phyloP scores from a whole-genome alignment of 768 basidiomycete species.

The Lactifluus pinguis region DNA sequence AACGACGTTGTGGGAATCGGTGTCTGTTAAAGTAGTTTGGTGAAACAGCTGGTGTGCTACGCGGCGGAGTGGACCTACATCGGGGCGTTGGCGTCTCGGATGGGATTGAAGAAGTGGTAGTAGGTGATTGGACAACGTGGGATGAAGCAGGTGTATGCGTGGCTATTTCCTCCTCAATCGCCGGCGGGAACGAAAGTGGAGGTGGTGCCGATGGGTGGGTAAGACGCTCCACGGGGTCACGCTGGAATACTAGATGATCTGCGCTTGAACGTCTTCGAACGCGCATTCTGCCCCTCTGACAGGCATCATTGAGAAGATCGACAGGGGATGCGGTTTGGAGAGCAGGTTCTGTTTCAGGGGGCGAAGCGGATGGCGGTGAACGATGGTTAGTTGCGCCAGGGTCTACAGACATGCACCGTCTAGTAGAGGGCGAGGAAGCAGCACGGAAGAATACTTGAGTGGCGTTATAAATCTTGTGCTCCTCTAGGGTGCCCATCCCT shows the following conservation, averaged over 20 bases:
- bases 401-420: slow-evolving; percentile 41
- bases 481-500: slow-evolving; percentile 74
- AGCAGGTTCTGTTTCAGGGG: neutral
- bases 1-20: neutral
- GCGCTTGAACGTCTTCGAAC: slow-evolving; percentile 25
- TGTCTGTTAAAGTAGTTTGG: neutral
- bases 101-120: neutral
- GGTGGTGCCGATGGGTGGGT: slow-evolving; percentile 22
- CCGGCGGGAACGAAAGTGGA: slow-evolving; percentile 25
- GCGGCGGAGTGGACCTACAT: neutral
- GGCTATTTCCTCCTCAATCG: slow-evolving; percentile 3
- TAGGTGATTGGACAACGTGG: neutral
- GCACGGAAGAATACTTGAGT: slow-evolving; percentile 69
- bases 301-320: neutral
- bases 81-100: neutral
- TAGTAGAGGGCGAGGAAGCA: slow-evolving; percentile 30
- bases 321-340: neutral
- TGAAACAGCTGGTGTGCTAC: neutral
- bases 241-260: slow-evolving; percentile 27
- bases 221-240: slow-evolving; percentile 24
- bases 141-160: neutral
- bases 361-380: slow-evolving; percentile 22
- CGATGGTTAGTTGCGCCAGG: slow-evolving; percentile 36
- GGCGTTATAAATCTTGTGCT: slow-evolving; percentile 63
- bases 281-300: slow-evolving; percentile 21